Conservation (phyloP, 1,284 basidiomycete genomes). For the Coriolopsis trogii region DNA sequence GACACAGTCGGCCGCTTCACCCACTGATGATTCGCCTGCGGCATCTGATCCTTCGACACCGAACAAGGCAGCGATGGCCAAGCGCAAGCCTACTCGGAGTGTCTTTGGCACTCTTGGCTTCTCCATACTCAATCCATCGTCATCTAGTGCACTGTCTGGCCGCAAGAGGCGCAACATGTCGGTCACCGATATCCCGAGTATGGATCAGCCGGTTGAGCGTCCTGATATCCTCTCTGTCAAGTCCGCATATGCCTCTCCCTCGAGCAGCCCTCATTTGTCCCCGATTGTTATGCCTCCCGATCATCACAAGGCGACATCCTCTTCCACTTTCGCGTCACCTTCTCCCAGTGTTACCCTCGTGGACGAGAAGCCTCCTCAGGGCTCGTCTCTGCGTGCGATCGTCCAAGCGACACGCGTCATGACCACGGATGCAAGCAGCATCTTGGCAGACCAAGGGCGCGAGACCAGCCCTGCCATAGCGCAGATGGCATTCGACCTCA, state of each 20-base stretch:
- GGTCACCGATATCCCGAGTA: slow-evolving; percentile 27
- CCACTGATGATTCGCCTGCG: slow-evolving; percentile 17
- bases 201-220: slow-evolving; percentile 13
- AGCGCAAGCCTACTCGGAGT: slow-evolving; percentile 54
- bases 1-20: background rate
- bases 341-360: slow-evolving; percentile 23
- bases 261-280: slow-evolving; percentile 24
- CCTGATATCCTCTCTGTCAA: slow-evolving; percentile 8
- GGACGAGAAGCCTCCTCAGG: slow-evolving; percentile 49
- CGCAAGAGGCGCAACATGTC: slow-evolving; percentile 37
- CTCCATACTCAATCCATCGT: slow-evolving; percentile 58
- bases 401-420: slow-evolving; percentile 87
- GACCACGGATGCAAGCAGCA: slow-evolving; percentile 77
- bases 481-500: slow-evolving; percentile 69
- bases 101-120: slow-evolving; percentile 74
- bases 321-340: slow-evolving; percentile 15
- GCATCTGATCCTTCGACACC: slow-evolving; percentile 20
- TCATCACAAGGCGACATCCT: slow-evolving; percentile 15
- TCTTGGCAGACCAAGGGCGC: slow-evolving; percentile 68
- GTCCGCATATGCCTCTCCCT: slow-evolving; percentile 27
- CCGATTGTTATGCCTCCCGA: slow-evolving; percentile 23
- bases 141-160: slow-evolving; percentile 23
- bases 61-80: slow-evolving; percentile 24
- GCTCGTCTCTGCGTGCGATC: slow-evolving; percentile 72
- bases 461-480: slow-evolving; percentile 67